Conservation (phyloP, 805 yeast genomes). For the Blastobotrys attinorum region DNA sequence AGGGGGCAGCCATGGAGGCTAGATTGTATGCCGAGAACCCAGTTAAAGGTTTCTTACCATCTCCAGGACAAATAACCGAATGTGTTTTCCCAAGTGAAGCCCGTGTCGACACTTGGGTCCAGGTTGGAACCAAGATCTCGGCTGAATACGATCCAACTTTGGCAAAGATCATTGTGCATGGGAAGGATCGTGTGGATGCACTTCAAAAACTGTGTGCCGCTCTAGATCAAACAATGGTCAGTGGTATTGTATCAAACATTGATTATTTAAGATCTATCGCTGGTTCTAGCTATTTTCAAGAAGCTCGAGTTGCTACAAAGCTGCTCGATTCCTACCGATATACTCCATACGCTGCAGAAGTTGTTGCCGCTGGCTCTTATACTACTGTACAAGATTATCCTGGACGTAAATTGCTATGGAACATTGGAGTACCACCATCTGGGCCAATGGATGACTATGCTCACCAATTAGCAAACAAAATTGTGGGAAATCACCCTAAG, state of each 20-base stretch:
- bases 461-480: constrained; percentile 79
- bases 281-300: constrained; percentile 72
- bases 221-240: constrained; percentile 73
- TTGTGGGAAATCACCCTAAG: constrained; percentile 75
- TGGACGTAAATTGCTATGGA: constrained; percentile 79
- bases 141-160: constrained; percentile 95
- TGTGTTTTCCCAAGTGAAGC: constrained; percentile 86
- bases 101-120: constrained; percentile 91
- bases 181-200: constrained; percentile 81
- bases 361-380: constrained; percentile 84
- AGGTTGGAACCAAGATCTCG: constrained; percentile 76
- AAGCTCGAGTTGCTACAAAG: constrained; percentile 80
- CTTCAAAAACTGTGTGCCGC: constrained; percentile 70
- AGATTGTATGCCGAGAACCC: constrained; percentile 96
- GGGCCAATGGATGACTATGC: constrained; percentile 97
- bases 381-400: constrained; percentile 96
- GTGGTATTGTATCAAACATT: constrained; percentile 83
- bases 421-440: constrained; percentile 95
- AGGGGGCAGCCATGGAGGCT: constrained; percentile 95
- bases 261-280: constrained; percentile 87
- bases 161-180: constrained; percentile 94
- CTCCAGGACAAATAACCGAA: constrained; percentile 89
- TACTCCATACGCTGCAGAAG: constrained; percentile 76
- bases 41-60: constrained; percentile 87
- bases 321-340: constrained; percentile 76